These are phyloP conservation scores for Aureobasidium sp. DNA, from an alignment of 2,329 filamentous ascomycete genomes.

Conservation along the genomic window DNA sequence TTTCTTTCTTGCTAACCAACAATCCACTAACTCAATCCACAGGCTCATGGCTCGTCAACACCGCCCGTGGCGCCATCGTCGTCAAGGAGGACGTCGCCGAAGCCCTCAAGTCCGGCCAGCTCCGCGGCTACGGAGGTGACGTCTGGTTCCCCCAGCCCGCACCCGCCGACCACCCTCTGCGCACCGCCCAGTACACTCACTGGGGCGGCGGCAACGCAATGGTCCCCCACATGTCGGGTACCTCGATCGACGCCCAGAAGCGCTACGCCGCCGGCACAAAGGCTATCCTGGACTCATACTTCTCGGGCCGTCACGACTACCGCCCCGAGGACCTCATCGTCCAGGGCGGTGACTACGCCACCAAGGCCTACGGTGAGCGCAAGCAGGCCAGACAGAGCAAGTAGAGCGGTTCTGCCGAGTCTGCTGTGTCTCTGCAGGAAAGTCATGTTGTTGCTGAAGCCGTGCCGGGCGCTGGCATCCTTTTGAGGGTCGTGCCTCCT, in stretches of 20 bases:
- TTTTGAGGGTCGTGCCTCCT: neutral
- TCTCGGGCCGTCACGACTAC: slow-evolving; percentile 82
- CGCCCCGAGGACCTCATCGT: slow-evolving; percentile 85
- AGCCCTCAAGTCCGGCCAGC: slow-evolving; percentile 83
- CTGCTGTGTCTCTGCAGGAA: neutral
- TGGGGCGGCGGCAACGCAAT: slow-evolving; percentile 97
- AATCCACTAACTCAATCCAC: slow-evolving; percentile 9
- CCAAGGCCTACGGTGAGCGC: slow-evolving; percentile 81
- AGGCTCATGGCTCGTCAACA: slow-evolving; percentile 97
- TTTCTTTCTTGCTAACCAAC: too few relatives aligned
- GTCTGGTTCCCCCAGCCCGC: slow-evolving; percentile 98
- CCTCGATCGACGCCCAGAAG: slow-evolving; percentile 94
- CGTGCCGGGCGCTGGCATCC: neutral
- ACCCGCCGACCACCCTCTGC: slow-evolving; percentile 83
- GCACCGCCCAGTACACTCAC: slow-evolving; percentile 75
- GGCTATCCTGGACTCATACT: slow-evolving; percentile 84
- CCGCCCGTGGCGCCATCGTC: slow-evolving; percentile 94
- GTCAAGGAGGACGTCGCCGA: slow-evolving; percentile 98
- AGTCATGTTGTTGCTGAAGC: slow-evolving; percentile 4
- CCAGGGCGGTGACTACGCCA: slow-evolving; percentile 81
- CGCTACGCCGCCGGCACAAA: slow-evolving; percentile 55
- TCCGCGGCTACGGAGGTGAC: slow-evolving; percentile 78
- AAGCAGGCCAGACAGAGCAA: slow-evolving; percentile 22
- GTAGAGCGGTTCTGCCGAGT: neutral
- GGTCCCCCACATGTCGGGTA: slow-evolving; percentile 98